Base-by-base conservation (phyloP, 2,329 filamentous ascomycete genomes). In the Paracoccidioides lutzii region DNA sequence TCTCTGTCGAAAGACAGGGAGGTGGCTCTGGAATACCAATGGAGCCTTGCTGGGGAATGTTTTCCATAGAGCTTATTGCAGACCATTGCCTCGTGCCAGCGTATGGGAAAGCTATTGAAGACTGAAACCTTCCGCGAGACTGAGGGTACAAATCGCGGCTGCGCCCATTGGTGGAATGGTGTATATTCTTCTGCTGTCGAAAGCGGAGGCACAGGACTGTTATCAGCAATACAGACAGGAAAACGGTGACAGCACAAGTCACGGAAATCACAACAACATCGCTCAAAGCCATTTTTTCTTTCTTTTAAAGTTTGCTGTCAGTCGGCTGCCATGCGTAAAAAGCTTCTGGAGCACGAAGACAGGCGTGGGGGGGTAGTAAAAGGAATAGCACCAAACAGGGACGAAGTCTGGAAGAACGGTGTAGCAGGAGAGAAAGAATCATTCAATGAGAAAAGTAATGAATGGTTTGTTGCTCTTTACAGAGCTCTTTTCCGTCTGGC, bases 61-160 rank as follows among this genome's bases (percentile, higher is more conserved):
- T 41, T 15, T 54, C 52, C 32, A 12, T 45, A 33, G 42, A 46
- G 35, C 43, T 10, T 38, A 54, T 54, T 10, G 33, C 52, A 46
- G 42, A 43, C 52, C 52, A 54, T 40, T 54, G 42, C 14, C 52
- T 45, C 8, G 33, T 14, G 22, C 40, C 22, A 14, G n/a, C 8
- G 12, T 54, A 41, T n/a, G 52, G 32, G 8, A 54, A 48, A 45
- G 15, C 35, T 12, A 41, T 14, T 41, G 49, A 6, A 9, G 53
- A 46, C 1, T 15, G 41, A 53, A 33, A 56, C 51, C 57, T 38
- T 12, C 41, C 51, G 52, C 49, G 49, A 22, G 49, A 52, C 10
- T 41, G 49, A 28, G 49, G 49, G 37, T 42, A 52, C 14, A 52
- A 30, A n/a, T 52, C n/a, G 49, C 35, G 22, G 12, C 32, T 22